phyloP scores from a whole-genome alignment of 129 eudicot genomes.

The Deinandra increscens region DNA sequence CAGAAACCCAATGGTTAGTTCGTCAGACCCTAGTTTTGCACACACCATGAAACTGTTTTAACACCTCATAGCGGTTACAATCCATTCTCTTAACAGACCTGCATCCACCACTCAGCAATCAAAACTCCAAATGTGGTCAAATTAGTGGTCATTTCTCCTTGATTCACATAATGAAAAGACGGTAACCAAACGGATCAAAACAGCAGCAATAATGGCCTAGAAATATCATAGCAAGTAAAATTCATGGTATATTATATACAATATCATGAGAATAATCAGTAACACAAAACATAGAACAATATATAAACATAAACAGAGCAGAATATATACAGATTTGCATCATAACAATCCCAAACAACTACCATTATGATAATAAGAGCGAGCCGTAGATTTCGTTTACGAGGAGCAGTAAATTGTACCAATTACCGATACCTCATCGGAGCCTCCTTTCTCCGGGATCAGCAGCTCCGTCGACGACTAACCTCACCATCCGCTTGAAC shows the following conservation, averaged over 20 bases:
- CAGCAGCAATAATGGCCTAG: too few relatives aligned
- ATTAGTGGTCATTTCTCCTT: not conserved
- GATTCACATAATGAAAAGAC: not conserved
- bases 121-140: not conserved
- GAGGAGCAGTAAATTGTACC: not conserved
- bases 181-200: not conserved
- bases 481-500: slow-evolving; percentile 38
- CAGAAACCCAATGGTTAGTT: not conserved
- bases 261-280: slow-evolving; percentile 13
- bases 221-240: not conserved
- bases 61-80: slow-evolving; percentile 8
- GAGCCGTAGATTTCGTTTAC: not conserved
- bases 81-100: slow-evolving; percentile 12
- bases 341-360: slow-evolving; percentile 17
- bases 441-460: slow-evolving; percentile 32
- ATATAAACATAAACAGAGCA: slow-evolving; percentile 4
- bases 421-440: slow-evolving; percentile 21
- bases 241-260: slow-evolving; percentile 14
- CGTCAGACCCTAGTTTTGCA: not conserved
- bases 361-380: slow-evolving; percentile 5
- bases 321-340: slow-evolving; percentile 30
- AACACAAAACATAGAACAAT: slow-evolving; percentile 4
- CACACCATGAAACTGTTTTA: slow-evolving; percentile 14
- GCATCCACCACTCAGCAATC: slow-evolving; percentile 18
- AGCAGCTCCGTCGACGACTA: slow-evolving; percentile 27